phyloP scores from a whole-genome alignment of 306 rosid species.

The Lagenaria siceraria region DNA sequence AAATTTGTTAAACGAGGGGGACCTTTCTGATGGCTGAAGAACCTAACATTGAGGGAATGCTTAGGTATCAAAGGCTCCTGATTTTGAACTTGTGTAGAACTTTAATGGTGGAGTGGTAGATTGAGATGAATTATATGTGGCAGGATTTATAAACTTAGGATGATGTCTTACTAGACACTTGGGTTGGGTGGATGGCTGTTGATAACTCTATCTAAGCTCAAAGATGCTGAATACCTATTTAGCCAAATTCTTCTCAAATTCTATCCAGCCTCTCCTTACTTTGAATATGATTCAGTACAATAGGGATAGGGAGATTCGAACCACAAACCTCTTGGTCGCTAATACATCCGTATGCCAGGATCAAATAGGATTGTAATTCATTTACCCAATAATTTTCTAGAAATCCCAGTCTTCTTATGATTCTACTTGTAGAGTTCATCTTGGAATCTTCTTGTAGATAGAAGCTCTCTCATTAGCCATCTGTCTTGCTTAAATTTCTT shows the following conservation, averaged over 20 bases:
- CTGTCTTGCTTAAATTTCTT: not conserved
- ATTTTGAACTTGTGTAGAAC: not conserved
- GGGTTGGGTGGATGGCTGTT: not conserved
- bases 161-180: not conserved
- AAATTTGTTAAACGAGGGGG: not conserved
- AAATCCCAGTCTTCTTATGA: not conserved
- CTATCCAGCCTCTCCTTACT: not conserved
- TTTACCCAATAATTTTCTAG: not conserved
- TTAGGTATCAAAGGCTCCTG: not conserved
- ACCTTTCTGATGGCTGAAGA: not conserved
- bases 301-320: too few relatives aligned
- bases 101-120: not conserved
- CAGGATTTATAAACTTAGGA: not conserved
- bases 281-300: not conserved
- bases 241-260: not conserved
- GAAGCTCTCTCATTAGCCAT: not conserved
- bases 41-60: not conserved
- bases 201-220: not conserved
- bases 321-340: too few relatives aligned
- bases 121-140: not conserved
- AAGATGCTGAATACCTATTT: not conserved
- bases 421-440: not conserved
- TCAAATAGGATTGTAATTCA: not conserved
- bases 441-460: not conserved
- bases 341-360: too few relatives aligned